phyloP scores from a whole-genome alignment of 2,329 filamentous ascomycete species.

The Blastomyces parvus region DNA sequence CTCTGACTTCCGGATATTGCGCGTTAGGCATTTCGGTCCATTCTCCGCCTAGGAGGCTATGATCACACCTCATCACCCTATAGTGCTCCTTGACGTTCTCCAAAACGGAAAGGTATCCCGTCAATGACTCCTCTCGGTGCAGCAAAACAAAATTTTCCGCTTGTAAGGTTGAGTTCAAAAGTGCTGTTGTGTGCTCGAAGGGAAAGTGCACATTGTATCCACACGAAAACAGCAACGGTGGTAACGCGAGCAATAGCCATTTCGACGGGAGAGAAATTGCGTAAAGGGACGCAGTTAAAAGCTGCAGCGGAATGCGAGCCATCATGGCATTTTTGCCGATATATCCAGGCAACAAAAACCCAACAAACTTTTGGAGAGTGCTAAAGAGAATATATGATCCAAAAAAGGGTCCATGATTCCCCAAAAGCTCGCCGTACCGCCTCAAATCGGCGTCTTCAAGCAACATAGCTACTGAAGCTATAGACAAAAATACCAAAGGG shows the following conservation, averaged over 20 bases:
- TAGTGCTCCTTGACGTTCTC: constrained; percentile 64
- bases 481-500: constrained; percentile 55
- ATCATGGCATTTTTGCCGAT: constrained; percentile 56
- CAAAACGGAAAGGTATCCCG: constrained; percentile 85
- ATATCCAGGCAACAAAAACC: constrained; percentile 36
- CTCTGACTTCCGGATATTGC: constrained; percentile 50
- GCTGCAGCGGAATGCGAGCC: constrained; percentile 62
- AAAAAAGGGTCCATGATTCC: constrained; percentile 56
- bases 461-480: constrained; percentile 53
- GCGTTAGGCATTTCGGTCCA: constrained; percentile 55
- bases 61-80: constrained; percentile 81
- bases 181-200: constrained; percentile 48
- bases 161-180: constrained; percentile 57
- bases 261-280: constrained; percentile 59
- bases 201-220: constrained; percentile 66
- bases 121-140: constrained; percentile 74
- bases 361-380: constrained; percentile 34
- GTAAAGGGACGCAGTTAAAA: constrained; percentile 57
- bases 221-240: constrained; percentile 55
- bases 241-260: constrained; percentile 56
- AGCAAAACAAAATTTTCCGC: constrained; percentile 63
- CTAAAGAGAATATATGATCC: constrained; percentile 58
- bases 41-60: constrained; percentile 86
- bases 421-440: constrained; percentile 46
- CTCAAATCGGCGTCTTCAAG: constrained; percentile 52